Conservation (phyloP, 257 asterid species). For the Orobanche coerulescens region DNA sequence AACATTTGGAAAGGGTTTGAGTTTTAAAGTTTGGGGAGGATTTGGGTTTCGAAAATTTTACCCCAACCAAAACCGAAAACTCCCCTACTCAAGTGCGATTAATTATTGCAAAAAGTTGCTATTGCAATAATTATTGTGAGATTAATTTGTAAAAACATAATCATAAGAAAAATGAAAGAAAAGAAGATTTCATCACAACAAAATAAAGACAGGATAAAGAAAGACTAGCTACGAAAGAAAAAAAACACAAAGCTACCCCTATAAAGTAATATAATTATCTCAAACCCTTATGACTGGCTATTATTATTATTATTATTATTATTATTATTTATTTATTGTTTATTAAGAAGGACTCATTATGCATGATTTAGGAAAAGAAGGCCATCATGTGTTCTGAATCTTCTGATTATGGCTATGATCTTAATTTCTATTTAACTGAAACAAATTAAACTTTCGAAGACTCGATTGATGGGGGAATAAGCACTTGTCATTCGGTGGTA, state of each 20-base stretch:
- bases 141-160: too few species aligned
- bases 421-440: conserved; percentile 34
- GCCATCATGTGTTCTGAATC: conserved; percentile 20
- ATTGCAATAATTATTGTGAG: conserved; percentile 27
- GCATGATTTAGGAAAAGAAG: conserved; percentile 26
- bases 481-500: conserved; percentile 6
- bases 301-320: too few species aligned
- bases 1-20: background rate
- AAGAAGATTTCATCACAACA: too few species aligned
- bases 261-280: too few species aligned
- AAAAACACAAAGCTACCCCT: too few species aligned
- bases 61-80: conserved; percentile 21
- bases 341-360: conserved; percentile 31
- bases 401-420: background rate
- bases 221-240: too few species aligned
- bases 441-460: conserved; percentile 27
- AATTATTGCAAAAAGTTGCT: conserved; percentile 22
- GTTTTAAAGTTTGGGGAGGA: too few species aligned
- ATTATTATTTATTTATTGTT: conserved; percentile 21
- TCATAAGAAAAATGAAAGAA: too few species aligned
- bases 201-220: too few species aligned
- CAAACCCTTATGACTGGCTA: too few species aligned
- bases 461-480: conserved; percentile 31
- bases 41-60: too few species aligned
- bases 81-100: conserved; percentile 15